phyloP scores from a whole-genome alignment of 2,329 filamentous ascomycete genomes.

The Cercospora sp. region DNA sequence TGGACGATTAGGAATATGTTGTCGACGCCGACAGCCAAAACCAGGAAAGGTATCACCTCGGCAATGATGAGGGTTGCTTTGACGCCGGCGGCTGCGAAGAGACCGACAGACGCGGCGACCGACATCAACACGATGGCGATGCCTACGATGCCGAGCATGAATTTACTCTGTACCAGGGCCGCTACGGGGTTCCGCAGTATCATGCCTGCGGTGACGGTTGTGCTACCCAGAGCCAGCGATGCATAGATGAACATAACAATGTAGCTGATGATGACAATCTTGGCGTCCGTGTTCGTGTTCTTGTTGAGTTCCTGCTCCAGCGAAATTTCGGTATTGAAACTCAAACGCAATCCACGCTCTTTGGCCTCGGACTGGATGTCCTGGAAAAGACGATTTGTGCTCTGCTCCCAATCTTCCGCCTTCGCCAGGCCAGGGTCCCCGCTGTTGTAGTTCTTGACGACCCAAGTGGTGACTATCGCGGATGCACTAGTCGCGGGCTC shows the following conservation, averaged over 20 bases:
- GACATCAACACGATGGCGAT: slow-evolving; percentile 98
- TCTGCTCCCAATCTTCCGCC: slow-evolving; percentile 87
- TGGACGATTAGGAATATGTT: slow-evolving; percentile 99
- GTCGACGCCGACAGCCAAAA: slow-evolving; percentile 93
- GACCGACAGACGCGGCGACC: slow-evolving; percentile 87
- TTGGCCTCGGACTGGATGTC: slow-evolving; percentile 78
- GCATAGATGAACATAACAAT: slow-evolving; percentile 99
- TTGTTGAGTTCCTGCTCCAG: slow-evolving; percentile 96
- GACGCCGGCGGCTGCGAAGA: slow-evolving; percentile 88
- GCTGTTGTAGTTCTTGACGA: slow-evolving; percentile 81
- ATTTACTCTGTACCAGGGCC: slow-evolving; percentile 91
- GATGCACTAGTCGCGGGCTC: slow-evolving; percentile 65
- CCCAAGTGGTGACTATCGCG: slow-evolving; percentile 90
- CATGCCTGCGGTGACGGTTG: slow-evolving; percentile 73
- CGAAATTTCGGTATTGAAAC: slow-evolving; percentile 93
- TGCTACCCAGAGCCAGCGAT: slow-evolving; percentile 86
- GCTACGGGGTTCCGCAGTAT: slow-evolving; percentile 79
- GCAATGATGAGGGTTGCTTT: slow-evolving; percentile 97
- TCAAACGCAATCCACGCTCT: slow-evolving; percentile 77
- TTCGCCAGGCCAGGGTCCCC: slow-evolving; percentile 67
- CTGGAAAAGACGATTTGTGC: slow-evolving; percentile 70
- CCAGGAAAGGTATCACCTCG: slow-evolving; percentile 96
- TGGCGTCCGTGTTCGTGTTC: slow-evolving; percentile 96
- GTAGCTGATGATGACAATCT: slow-evolving; percentile 95
- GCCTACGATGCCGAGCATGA: slow-evolving; percentile 88